Base-by-base conservation (phyloP, 2,329 filamentous ascomycete genomes). In the Cladophialophora exuberans region DNA sequence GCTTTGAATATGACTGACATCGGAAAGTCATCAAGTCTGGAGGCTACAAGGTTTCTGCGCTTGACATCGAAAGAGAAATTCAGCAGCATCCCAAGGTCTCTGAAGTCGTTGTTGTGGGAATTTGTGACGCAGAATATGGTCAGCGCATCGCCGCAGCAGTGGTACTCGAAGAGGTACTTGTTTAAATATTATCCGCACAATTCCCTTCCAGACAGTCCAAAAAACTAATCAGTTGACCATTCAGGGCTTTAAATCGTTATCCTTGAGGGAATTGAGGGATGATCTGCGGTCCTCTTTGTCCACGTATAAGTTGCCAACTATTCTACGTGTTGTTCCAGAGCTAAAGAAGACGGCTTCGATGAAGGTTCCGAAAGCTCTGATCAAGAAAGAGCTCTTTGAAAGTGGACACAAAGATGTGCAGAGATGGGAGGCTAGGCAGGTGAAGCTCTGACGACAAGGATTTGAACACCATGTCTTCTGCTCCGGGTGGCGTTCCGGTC, bases 91-190 rank as follows among this genome's bases (percentile, higher is more conserved):
- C 70, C 1, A 76, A 78, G 49, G 66, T 79, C 22, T 64, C 69
- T n/a, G 77, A 80, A 64, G 75, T 72, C 6, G 76, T 76, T 71
- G 73, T 78, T 1, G 74, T 79, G 0, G 76, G 76, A 4, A 72
- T 79, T 7, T 61, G 67, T 2, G 75, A 79, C 53, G 71, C 76
- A 6, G 76, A 79, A 54, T 79, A 72, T 56, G 76, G 76, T 3
- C 75, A 79, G 62, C 65, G 75, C 4, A 75, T 79, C 2, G 76
- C 70, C 5, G 75, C 75, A 9, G 67, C 72, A 3, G 48, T 79
- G 5, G 70, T 47, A 3, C 20, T 61, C 2, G 31, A 39, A 38
- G 43, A 48, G 17, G 30, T 17, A 11, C 11, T 11, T 4, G 17
- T n/a, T 11, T 7, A 23, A n/a, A n/a, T n/a, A n/a, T n/a, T 2